These are phyloP conservation scores for Pleurotus eryngii DNA, from an alignment of 768 basidiomycete species.

Conservation along the genomic window DNA sequence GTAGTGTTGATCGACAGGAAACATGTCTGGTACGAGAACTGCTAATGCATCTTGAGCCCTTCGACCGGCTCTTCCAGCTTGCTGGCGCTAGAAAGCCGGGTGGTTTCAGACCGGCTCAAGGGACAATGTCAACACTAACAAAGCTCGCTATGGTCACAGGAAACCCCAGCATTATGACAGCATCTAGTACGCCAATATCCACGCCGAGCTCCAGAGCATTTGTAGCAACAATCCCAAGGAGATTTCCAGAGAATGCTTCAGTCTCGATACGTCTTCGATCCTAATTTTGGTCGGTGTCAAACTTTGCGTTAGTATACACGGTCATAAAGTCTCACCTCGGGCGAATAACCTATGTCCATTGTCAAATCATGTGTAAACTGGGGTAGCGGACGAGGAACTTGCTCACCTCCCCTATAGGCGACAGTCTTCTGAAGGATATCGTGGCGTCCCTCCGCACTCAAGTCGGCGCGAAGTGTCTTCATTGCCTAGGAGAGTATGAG, in stretches of 20 bases:
- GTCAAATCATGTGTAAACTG: neutral
- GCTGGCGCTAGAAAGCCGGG: conserved; percentile 60
- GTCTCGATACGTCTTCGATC: conserved; percentile 82
- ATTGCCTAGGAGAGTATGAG: conserved; percentile 50
- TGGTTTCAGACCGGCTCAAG: neutral
- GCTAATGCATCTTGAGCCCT: conserved; percentile 77
- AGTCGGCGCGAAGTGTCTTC: conserved; percentile 67
- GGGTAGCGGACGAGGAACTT: neutral
- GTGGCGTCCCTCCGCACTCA: conserved; percentile 69
- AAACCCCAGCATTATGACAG: conserved; percentile 87
- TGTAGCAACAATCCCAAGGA: conserved; percentile 85
- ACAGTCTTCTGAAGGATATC: conserved; percentile 77
- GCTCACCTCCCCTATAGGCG: conserved; percentile 79
- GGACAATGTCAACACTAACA: conserved; percentile 36
- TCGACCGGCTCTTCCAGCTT: conserved; percentile 85
- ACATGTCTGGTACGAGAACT: conserved; percentile 64
- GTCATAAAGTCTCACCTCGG: conserved; percentile 40
- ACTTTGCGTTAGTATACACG: neutral
- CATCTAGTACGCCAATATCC: conserved; percentile 87
- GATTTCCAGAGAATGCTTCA: conserved; percentile 80
- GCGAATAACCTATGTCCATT: conserved; percentile 58
- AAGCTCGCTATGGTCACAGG: conserved; percentile 79
- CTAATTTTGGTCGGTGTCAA: conserved; percentile 27
- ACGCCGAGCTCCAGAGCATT: conserved; percentile 90
- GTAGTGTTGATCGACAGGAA: conserved; percentile 76